phyloP scores from a whole-genome alignment of 768 basidiomycete genomes.

The Lentinula raphanica region DNA sequence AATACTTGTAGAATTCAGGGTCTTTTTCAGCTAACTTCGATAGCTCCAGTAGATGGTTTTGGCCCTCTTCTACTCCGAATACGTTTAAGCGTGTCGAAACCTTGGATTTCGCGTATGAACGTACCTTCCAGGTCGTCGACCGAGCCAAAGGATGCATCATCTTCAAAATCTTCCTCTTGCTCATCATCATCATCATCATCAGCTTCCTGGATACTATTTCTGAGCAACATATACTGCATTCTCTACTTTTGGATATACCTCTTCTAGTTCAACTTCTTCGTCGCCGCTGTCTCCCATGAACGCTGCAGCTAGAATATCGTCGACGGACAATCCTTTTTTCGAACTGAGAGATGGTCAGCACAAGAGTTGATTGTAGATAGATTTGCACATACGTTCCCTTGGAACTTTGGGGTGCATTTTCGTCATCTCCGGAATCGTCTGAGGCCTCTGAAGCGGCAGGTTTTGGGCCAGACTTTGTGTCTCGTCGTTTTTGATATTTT shows the following conservation, averaged over 20 bases:
- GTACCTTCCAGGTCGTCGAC: slow-evolving; percentile 74
- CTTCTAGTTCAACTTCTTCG: slow-evolving; percentile 36
- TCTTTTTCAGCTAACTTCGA: slow-evolving; percentile 91
- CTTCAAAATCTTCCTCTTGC: slow-evolving; percentile 35
- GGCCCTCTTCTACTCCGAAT: slow-evolving; percentile 54
- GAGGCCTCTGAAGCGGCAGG: slow-evolving; percentile 23
- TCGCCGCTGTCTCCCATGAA: slow-evolving; percentile 67
- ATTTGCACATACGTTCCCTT: slow-evolving; percentile 15
- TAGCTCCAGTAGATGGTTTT: slow-evolving; percentile 73
- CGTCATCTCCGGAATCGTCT: slow-evolving; percentile 25
- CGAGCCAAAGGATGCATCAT: slow-evolving; percentile 67
- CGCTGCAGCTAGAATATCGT: slow-evolving; percentile 66
- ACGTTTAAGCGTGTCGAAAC: background rate
- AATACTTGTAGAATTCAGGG: slow-evolving; percentile 98
- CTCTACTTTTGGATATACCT: slow-evolving; percentile 14
- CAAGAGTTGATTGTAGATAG: slow-evolving; percentile 6
- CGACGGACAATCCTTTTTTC: slow-evolving; percentile 60
- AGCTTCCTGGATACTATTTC: slow-evolving; percentile 7
- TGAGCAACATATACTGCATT: background rate
- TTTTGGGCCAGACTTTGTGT: slow-evolving; percentile 32
- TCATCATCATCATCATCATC: slow-evolving; percentile 38
- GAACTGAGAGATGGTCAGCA: slow-evolving; percentile 22
- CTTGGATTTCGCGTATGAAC: slow-evolving; percentile 9
- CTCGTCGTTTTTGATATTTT: slow-evolving; percentile 59
- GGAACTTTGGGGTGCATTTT: slow-evolving; percentile 28